Base-by-base conservation (phyloP, 805 yeast genomes). In the Grigorovia yakushimaensis region DNA sequence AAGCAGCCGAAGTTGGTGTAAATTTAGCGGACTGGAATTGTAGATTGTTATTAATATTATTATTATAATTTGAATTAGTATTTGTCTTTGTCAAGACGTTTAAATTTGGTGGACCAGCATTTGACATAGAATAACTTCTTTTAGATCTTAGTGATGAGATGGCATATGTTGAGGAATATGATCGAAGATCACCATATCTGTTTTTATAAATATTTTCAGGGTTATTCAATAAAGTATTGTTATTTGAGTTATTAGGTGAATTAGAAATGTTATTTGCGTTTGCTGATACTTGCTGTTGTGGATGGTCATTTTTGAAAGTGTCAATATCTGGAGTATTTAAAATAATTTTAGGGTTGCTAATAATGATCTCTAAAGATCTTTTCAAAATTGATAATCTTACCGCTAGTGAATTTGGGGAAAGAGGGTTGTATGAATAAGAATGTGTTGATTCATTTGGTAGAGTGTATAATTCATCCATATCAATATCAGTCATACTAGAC, bases 361-460 rank as follows among this genome's bases (percentile, higher is more conserved):
- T 69, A 38, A 87, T 66, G 39, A 86, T 82, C 60, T 86, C 88
- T 46, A 87, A 65, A 5, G 94, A 83, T 54, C 93, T 68, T 58
- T 81, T 84, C 55, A 87, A 68, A 15, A 85, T 88, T 47, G 81
- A 81, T 50, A 87, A 65, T 47, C 95, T 70, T 43, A 85, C 75
- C 0, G 93, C 86, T 47, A 87, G 64, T 1, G 94, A 82, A 59
- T 84, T 84, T 9, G 89, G 93, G 1, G 91, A 81, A 47, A 86
- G 67, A 46, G 84, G 85, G 2, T 93, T 87, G 61, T 87, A 87
- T 0, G 95, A 85, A 59, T 84, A 87, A 1, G 94, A 84, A 60
- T 84, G 89, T 1, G 93, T 78, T 11, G 93, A 84, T 54, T 84
- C 88, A 22, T 80, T 78, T 5, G 91, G 88, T 58, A 86, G 82